Base-by-base conservation (phyloP, 306 rosid genomes). In the Trifolium fragiferum region DNA sequence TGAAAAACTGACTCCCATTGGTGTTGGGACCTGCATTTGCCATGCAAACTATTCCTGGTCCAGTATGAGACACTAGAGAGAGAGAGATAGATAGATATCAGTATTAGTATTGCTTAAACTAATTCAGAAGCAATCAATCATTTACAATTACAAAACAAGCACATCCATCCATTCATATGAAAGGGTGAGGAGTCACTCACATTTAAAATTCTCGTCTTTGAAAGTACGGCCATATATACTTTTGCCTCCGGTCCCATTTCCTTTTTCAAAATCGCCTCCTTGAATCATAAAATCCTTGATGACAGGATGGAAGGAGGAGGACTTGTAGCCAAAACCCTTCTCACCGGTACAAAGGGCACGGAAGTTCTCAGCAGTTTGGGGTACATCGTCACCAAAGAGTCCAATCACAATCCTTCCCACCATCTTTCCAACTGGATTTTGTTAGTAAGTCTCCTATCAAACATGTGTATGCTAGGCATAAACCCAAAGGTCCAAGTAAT, bases 11-110 rank as follows among this genome's bases (percentile, higher is more conserved):
- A 78, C 99, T 94, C 64, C 97, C 99, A 51, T 94, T 94, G 49
- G 97, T 92, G 79, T 94, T 92, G 65, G 99, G 99, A 67, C 99
- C 99, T 35, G 99, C 97, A 84, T 94, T 94, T 68, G 99, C 97
- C 99, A 94, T 94, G 89, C 99, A 92, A 63, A 94, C 81, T 81
- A 86, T 81, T 81, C 99, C 99, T 0, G 97, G 92, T 68, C 99
- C 96, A 55, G 80, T 71, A 72, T 92, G 97, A 67, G 87, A 69
- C 84, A 94, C 98, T 93, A 76, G 71, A 79, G 76, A 82, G 44
- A 7, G 10, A 1, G n/a, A n/a, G n/a, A n/a, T n/a, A n/a, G n/a
- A n/a, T 8, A 35, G 38, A 70, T n/a, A 41, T 59, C 63, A 76
- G 72, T 19, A 70, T 60, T 72, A 76, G 54, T 21, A 63, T 20